Conservation (phyloP, 148 eudicot genomes). For the Chenopodium formosanum region DNA sequence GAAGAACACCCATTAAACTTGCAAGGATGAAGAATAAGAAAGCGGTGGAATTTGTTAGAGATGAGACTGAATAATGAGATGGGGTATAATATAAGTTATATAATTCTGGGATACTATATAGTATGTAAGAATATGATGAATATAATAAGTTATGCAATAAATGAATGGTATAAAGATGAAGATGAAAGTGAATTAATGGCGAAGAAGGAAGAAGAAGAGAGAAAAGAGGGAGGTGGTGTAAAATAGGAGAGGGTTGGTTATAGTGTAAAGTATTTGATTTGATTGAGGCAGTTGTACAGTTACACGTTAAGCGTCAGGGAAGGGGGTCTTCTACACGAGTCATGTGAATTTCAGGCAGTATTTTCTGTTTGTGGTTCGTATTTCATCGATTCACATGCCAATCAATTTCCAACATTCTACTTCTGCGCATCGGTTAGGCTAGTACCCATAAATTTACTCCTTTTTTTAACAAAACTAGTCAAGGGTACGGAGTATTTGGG, state of each 20-base stretch:
- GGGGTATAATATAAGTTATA: too few species aligned
- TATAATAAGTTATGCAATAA: too few species aligned
- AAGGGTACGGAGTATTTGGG: too few species aligned
- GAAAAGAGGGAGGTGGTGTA: too few species aligned
- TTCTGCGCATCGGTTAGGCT: background rate
- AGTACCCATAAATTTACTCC: too few species aligned
- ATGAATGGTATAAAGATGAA: too few species aligned
- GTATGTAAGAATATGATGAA: too few species aligned
- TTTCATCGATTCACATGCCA: background rate
- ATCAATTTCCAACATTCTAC: background rate
- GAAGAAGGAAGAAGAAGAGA: background rate
- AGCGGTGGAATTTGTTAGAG: background rate
- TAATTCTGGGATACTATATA: too few species aligned
- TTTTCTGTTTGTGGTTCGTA: background rate
- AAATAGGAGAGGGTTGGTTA: background rate
- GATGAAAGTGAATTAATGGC: background rate
- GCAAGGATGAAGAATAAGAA: too few species aligned
- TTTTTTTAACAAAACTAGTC: too few species aligned
- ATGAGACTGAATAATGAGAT: too few species aligned
- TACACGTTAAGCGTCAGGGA: conserved; percentile 20
- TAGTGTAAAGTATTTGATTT: background rate
- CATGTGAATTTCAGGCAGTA: background rate
- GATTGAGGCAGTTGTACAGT: conserved; percentile 9
- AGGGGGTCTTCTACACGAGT: background rate
- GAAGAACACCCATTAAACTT: background rate